Evolutionary conservation across 225 moss, liverwort and hornwort species (phyloP), one percentile per base, ranked within the genome.

Genomic region (Bryoerythrophyllum caledonicum): DNA sequence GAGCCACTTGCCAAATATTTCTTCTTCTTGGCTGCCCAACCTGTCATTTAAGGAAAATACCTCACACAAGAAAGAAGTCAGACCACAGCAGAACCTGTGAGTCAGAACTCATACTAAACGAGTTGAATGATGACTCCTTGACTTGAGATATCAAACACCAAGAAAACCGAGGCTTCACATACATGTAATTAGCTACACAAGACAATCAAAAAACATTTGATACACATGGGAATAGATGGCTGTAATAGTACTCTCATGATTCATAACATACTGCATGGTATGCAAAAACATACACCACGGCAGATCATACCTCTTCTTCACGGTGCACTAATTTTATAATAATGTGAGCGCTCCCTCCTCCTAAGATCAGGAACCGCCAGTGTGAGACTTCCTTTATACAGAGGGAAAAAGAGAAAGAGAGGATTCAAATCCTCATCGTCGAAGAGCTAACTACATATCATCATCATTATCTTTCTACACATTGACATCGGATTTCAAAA

Each of bases 401-500:
- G 34, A 65, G 60, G 54, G 76, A 35, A 26, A 17, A 43, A 10
- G 41, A 10, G 10, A 5, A 1, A 17, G 48, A 17, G 48, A 49
- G 48, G 48, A 49, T 49, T 49, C 48, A 17, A n/a, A 62, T 65
- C 66, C 76, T 78, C 81, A 61, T 16, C 48, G 13, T 43, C 44
- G 12, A 4, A 44, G 44, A 44, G 15, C 44, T 44, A 44, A 14
- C 44, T 44, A 44, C 44, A 44, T 49, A 49, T 17, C 48, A 17
- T 48, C 1, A 48, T 48, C 48, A 48, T 49, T 19, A 49, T 49
- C 48, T 78, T 43, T 69, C 64, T 65, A 78, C 75, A 67, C 34
- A 51, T 19, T 49, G 48, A 49, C 19, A 54, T 70, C n/a, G n/a
- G n/a, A n/a, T n/a, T n/a, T n/a, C 82, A 82, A 82, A 77, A 77